Base-by-base conservation (phyloP, 164 flowering plant species). In the Saururus chinensis region DNA sequence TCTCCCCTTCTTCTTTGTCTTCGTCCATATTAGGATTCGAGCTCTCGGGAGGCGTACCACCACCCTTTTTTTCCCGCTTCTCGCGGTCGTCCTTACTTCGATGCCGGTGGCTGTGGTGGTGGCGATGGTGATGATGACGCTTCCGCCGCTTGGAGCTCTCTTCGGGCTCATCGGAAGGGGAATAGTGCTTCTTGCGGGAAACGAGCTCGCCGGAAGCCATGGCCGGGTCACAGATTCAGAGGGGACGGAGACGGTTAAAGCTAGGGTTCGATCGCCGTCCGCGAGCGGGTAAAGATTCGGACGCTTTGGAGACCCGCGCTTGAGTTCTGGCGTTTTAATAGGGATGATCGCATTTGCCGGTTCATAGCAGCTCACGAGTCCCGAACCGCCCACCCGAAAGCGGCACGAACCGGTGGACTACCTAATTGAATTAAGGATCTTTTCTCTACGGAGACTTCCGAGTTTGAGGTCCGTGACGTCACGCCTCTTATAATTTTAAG, bases 1-100 rank as follows among this genome's bases (percentile, higher is more conserved):
- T 93, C 74, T 93, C 98, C 0, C 98, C 98, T 74, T 93, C 98
- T 70, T 93, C 98, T 74, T 84, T 85, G 20, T 93, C 98, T 30
- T 89, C 80, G 16, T 64, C 60, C 7, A 61, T 64, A 17, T 63
- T 65, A 45, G 56, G 51, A 65, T 57, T 20, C 9, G 68, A 37
- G n/a, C 11, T 17, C 20, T 49, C 56, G n/a, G 71, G 23, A 35
- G 60, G 20, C 26, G 57, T 25, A 23, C 55, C 58, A 48, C 60
- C 45, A 19, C 68, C 77, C 1, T 74, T 78, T 35, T 59, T 69
- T 4, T 59, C 68, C 1, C 45, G 30, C 52, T 69, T 57, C 8
- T 66, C 74, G 26, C 48, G 69, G 19, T 63, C 81, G 59, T 75
- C 76, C 64, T 85, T 88, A 57, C 69, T 77, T 65, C 81, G 89